A percentile compares a stretch with the other conserved stretches of the same genome.
Conservation (phyloP, 2,329 filamentous ascomycete species). For the Spiromastix sp. region DNA sequence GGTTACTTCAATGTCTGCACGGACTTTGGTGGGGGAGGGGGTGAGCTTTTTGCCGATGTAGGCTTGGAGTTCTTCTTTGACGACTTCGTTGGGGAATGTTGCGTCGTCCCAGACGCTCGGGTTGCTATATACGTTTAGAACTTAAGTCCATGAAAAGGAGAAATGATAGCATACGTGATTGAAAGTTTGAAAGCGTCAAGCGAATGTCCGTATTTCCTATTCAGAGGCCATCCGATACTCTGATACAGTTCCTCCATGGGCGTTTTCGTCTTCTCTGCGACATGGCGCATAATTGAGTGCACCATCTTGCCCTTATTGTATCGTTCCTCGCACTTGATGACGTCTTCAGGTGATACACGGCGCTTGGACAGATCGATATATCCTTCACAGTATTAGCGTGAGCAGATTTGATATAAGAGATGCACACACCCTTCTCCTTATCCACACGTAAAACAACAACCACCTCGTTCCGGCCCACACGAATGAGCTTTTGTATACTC, state of each 20-base stretch:
- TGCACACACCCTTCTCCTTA: slow-evolving; percentile 78
- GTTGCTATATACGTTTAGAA: slow-evolving; percentile 49
- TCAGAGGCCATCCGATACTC: slow-evolving; percentile 90
- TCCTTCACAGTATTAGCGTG: slow-evolving; percentile 36
- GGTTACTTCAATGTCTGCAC: slow-evolving; percentile 92
- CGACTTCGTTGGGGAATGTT: slow-evolving; percentile 72
- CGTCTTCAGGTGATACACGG: slow-evolving; percentile 93
- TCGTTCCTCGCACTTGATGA: slow-evolving; percentile 95
- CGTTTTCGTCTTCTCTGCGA: slow-evolving; percentile 88
- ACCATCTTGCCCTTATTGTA: slow-evolving; percentile 99
- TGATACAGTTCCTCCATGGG: slow-evolving; percentile 95
- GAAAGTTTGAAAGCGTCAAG: slow-evolving; percentile 98
- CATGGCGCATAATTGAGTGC: slow-evolving; percentile 97
- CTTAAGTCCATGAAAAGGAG: background rate
- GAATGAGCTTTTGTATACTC: slow-evolving; percentile 97
- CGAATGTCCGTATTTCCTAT: slow-evolving; percentile 93
- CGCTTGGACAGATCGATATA: slow-evolving; percentile 99
- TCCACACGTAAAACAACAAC: slow-evolving; percentile 97
- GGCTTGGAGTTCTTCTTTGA: slow-evolving; percentile 79
- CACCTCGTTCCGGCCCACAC: slow-evolving; percentile 95
- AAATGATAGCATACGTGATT: slow-evolving; percentile 58
- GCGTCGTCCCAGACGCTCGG: slow-evolving; percentile 93
- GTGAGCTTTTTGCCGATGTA: slow-evolving; percentile 98
- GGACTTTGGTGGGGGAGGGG: slow-evolving; percentile 96
- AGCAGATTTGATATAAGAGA: background rate